phyloP scores from a whole-genome alignment of 192 early-diverging fungal species.

The Linnemannia zychae region DNA sequence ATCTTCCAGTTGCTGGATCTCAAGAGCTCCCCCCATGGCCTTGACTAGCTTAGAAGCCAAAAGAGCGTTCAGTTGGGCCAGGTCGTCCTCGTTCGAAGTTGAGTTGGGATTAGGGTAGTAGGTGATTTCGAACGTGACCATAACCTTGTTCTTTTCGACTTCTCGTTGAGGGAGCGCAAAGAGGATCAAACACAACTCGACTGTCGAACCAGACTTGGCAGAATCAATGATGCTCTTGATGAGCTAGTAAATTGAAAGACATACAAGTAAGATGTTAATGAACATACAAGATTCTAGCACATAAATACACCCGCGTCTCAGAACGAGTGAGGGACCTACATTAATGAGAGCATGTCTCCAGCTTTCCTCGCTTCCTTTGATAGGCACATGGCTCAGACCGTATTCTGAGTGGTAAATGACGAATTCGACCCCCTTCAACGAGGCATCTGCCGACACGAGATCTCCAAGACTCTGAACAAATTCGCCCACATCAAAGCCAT shows the following conservation, averaged over 20 bases:
- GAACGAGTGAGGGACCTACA: constrained; percentile 45
- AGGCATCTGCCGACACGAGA: constrained; percentile 68
- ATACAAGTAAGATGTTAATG: background rate
- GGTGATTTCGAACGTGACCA: constrained; percentile 56
- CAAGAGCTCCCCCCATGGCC: constrained; percentile 55
- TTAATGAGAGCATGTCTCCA: constrained; percentile 67
- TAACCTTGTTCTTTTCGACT: constrained; percentile 49
- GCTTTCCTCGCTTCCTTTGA: constrained; percentile 67
- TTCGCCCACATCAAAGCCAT: constrained; percentile 69
- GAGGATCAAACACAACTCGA: constrained; percentile 66
- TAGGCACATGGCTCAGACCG: constrained; percentile 62
- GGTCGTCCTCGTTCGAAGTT: constrained; percentile 21
- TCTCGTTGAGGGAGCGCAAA: constrained; percentile 10
- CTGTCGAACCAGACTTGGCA: constrained; percentile 61
- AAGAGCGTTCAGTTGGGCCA: constrained; percentile 43
- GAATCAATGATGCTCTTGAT: constrained; percentile 65
- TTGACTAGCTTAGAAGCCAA: constrained; percentile 52
- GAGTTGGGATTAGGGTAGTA: constrained; percentile 40
- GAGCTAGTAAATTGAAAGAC: constrained; percentile 48
- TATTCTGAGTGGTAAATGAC: constrained; percentile 69
- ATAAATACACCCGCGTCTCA: constrained; percentile 1
- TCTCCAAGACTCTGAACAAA: constrained; percentile 69
- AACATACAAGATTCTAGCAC: background rate
- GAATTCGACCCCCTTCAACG: constrained; percentile 65
- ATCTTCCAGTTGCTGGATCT: constrained; percentile 27